Evolutionary conservation across 192 early-diverging fungal genomes (phyloP), one percentile per base, ranked within the genome.

Genomic region (Entomortierella lignicola): DNA sequence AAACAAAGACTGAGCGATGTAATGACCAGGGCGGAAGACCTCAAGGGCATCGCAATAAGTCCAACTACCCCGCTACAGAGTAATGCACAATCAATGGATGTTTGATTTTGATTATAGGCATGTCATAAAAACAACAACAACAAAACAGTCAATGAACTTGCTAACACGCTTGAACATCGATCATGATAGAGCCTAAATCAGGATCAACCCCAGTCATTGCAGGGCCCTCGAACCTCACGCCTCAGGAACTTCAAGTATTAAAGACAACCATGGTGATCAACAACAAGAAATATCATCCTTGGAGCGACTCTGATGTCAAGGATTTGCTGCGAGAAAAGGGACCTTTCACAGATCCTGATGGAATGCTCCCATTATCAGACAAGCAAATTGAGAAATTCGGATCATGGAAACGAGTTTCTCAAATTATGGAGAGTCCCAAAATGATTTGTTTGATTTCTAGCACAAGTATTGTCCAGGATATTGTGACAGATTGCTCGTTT

Each of bases 401-500:
- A 55, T 85, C 83, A 18, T 98, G 96, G 96, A 92, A 90, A 71
- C 89, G 96, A 13, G 92, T 94, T 10, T 85, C 85, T 17, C 86
- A 94, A 63, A 82, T 95, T 17, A 92, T 92, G 88, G 71, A 73
- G 27, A 74, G 82, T 17, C 93, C 93, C 0, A 82, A 72, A 43
- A 88, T 98, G 72, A 90, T 97, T 63, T 80, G 82, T 23, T 63
- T 87, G 30, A 84, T 91, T 32, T 93, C 93, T 10, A 89, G 90
- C 71, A 79, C 77, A 2, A 89, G 85, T 60, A 92, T 93, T 42
- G 83, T 91, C 51, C 89, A 96, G 85, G 95, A 98, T 72, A 89
- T 94, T 18, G 96, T 98, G 1, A 95, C 93, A 3, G 96, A 98
- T 83, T 98, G 96, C 77, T 97, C 95, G 13, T 96, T 98, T 82